These are phyloP conservation scores for Salicornia ramosissima DNA, from an alignment of 148 eudicot genomes.

Conservation along the genomic window DNA sequence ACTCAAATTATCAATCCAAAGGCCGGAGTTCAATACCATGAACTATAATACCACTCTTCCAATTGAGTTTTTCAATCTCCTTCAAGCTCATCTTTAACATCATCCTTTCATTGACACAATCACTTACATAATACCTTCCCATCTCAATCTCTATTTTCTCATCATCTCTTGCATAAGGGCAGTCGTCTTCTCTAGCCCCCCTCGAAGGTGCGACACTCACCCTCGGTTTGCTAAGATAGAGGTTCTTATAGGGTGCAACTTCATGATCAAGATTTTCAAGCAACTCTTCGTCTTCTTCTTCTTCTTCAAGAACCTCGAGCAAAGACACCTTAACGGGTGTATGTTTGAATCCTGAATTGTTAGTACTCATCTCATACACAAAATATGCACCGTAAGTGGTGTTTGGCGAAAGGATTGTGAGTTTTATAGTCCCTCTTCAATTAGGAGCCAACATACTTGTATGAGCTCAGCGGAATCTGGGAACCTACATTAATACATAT, in stretches of 20 bases:
- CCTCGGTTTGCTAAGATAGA: background rate
- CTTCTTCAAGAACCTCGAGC: background rate
- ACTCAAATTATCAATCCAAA: background rate
- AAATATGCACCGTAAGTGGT: conserved; percentile 24
- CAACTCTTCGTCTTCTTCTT: background rate
- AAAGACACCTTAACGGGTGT: background rate
- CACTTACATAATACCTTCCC: conserved; percentile 17
- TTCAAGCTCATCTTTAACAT: background rate
- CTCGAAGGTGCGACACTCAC: too few relatives aligned
- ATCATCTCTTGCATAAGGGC: background rate
- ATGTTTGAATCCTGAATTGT: background rate
- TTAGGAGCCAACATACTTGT: conserved; percentile 11
- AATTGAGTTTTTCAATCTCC: background rate
- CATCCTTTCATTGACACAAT: background rate
- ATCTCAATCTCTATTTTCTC: conserved; percentile 26
- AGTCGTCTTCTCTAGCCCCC: background rate
- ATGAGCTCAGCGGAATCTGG: conserved; percentile 12
- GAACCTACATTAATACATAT: conserved; percentile 11
- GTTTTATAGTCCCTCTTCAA: conserved; percentile 16
- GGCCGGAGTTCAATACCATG: conserved; percentile 20
- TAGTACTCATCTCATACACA: background rate
- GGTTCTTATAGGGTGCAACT: background rate
- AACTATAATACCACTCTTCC: conserved; percentile 10
- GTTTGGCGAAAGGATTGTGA: conserved; percentile 4
- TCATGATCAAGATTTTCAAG: background rate